Percentiles rank a stretch among this genome's conserved stretches.
phyloP scores from a whole-genome alignment of 805 yeast species.

The Zygosaccharomyces kombuchaensis region DNA sequence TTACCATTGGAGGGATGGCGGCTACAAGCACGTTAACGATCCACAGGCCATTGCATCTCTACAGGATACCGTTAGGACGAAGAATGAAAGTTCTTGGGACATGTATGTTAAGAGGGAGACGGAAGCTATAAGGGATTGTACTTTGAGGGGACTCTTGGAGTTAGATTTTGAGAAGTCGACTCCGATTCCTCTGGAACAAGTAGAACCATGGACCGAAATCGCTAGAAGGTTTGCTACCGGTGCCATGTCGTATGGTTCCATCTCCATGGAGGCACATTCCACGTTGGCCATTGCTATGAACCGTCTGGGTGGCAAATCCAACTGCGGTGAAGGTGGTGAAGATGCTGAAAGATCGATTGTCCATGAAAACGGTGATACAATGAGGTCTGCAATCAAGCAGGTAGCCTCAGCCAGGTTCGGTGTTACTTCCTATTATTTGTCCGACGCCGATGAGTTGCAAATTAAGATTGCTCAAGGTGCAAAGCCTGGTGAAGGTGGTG shows the following conservation, averaged over 20 bases:
- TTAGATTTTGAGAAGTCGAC: slow-evolving; percentile 70
- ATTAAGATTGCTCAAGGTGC: slow-evolving; percentile 99
- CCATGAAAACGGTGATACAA: slow-evolving; percentile 86
- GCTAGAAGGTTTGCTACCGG: slow-evolving; percentile 98
- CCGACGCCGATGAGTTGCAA: slow-evolving; percentile 96
- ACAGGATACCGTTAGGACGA: slow-evolving; percentile 98
- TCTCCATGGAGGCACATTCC: slow-evolving; percentile 97
- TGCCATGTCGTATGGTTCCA: slow-evolving; percentile 99
- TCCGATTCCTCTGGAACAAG: slow-evolving; percentile 92
- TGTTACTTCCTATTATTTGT: slow-evolving; percentile 88
- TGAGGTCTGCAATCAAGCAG: slow-evolving; percentile 98
- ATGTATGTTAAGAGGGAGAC: slow-evolving; percentile 84
- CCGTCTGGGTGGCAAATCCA: slow-evolving; percentile 94
- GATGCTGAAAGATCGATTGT: slow-evolving; percentile 85
- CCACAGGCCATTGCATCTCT: slow-evolving; percentile 92
- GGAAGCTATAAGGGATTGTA: slow-evolving; percentile 89
- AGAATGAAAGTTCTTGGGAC: slow-evolving; percentile 89
- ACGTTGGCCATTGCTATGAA: slow-evolving; percentile 98
- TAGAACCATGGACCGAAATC: slow-evolving; percentile 99
- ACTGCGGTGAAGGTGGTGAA: slow-evolving; percentile 99
- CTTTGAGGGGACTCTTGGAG: slow-evolving; percentile 89
- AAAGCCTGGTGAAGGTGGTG: slow-evolving; percentile 99
- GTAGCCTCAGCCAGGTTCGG: slow-evolving; percentile 98
- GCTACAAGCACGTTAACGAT: slow-evolving; percentile 90
- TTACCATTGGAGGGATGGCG: slow-evolving; percentile 98